Percentiles rank a stretch among this genome's conserved stretches.
Evolutionary conservation across 1,139 yeast genomes (phyloP).

Genomic region (Protomyces inouyei): DNA sequence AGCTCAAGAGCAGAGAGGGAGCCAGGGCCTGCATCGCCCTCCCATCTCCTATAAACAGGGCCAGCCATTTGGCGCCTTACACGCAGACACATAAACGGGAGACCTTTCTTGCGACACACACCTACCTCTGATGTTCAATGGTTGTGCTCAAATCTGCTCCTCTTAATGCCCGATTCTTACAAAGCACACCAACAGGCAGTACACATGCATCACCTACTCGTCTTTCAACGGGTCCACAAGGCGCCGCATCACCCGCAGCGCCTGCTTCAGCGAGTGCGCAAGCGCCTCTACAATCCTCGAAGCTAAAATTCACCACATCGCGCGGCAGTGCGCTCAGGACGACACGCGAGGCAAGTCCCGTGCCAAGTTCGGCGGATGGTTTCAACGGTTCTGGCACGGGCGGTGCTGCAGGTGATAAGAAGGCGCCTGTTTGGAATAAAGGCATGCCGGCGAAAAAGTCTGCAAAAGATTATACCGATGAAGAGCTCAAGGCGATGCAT

Average conservation of each 20-base stretch:
- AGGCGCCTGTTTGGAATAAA: constrained; percentile 24
- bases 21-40: background rate
- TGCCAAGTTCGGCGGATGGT: constrained; percentile 1
- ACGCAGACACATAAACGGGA: background rate
- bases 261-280: background rate
- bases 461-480: constrained; percentile 26
- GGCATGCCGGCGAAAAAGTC: constrained; percentile 13
- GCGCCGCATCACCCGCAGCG: constrained; percentile 1
- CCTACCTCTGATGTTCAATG: background rate
- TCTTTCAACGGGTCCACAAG: background rate
- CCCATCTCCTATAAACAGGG: background rate
- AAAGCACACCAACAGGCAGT: constrained; percentile 1
- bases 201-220: constrained; percentile 2
- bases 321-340: constrained; percentile 1
- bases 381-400: background rate
- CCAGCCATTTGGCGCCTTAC: background rate
- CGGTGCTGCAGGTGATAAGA: constrained; percentile 1
- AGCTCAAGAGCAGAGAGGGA: too few species aligned
- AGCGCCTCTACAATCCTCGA: constrained; percentile 3
- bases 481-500: constrained; percentile 27
- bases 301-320: constrained; percentile 20
- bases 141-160: constrained; percentile 12
- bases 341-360: constrained; percentile 3
- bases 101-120: background rate
- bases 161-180: constrained; percentile 16